Conservation (phyloP, 1,284 basidiomycete genomes). For the Cystobasidium slooffiae region DNA sequence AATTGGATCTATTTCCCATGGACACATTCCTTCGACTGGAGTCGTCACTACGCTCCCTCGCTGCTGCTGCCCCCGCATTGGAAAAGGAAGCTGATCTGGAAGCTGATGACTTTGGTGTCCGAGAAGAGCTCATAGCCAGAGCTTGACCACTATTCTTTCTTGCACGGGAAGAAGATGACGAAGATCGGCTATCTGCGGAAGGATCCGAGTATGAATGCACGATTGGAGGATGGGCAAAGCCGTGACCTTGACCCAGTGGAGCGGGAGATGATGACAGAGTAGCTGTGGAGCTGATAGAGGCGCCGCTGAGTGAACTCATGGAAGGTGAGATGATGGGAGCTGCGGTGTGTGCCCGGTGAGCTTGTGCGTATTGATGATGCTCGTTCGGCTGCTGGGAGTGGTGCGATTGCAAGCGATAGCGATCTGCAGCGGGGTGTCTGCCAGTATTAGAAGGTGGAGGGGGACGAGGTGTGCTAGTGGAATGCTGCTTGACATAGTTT, state of each 20-base stretch:
- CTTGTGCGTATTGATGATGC: background rate
- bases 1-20: background rate
- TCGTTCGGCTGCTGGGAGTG: background rate
- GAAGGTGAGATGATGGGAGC: background rate
- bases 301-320: background rate
- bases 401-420: background rate
- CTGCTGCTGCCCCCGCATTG: background rate
- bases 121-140: background rate
- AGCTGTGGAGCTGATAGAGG: slow-evolving; percentile 3
- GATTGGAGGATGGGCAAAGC: slow-evolving; percentile 7
- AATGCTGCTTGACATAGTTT: background rate
- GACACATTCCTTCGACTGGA: slow-evolving; percentile 6
- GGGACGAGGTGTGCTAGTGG: background rate
- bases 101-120: slow-evolving; percentile 6
- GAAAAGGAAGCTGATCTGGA: slow-evolving; percentile 32
- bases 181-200: background rate
- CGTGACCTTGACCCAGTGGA: background rate
- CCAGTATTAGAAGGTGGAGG: background rate
- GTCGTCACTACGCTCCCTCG: background rate
- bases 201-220: slow-evolving; percentile 35
- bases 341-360: no score
- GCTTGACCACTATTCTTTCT: background rate
- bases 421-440: slow-evolving; percentile 7
- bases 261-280: background rate
- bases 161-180: background rate